These are phyloP conservation scores for Afroboletus lepidellus DNA, from an alignment of 1,284 basidiomycete species.

Conservation along the genomic window DNA sequence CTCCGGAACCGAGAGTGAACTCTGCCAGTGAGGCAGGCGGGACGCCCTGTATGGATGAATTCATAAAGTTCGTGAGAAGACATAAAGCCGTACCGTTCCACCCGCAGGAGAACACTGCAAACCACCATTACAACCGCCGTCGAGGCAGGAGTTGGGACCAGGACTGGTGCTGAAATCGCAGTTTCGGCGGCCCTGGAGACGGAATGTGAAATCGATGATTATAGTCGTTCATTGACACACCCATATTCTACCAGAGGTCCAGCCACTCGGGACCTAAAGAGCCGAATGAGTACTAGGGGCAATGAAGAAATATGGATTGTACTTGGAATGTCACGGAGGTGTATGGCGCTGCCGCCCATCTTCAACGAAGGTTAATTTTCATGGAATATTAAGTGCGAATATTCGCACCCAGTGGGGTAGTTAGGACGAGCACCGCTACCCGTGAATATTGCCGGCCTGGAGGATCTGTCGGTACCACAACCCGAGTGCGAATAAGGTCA, in stretches of 20 bases:
- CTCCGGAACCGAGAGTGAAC: slow-evolving; percentile 43
- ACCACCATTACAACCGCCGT: slow-evolving; percentile 59
- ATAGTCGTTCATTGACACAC: slow-evolving; percentile 12
- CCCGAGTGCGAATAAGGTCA: background rate
- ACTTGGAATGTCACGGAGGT: slow-evolving; percentile 32
- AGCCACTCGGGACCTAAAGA: slow-evolving; percentile 29
- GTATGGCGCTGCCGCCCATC: slow-evolving; percentile 25
- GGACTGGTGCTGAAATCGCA: slow-evolving; percentile 42
- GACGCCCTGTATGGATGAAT: slow-evolving; percentile 40
- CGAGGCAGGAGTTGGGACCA: slow-evolving; percentile 53
- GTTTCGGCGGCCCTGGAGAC: slow-evolving; percentile 34
- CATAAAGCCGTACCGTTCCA: slow-evolving; percentile 43
- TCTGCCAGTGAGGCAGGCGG: slow-evolving; percentile 63
- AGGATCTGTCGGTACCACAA: background rate
- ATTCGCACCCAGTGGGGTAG: slow-evolving; percentile 27
- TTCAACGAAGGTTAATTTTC: slow-evolving; percentile 8
- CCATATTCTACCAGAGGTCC: slow-evolving; percentile 34
- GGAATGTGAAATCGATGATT: too few species aligned
- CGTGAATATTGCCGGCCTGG: slow-evolving; percentile 35
- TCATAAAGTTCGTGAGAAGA: background rate
- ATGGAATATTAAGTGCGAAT: background rate
- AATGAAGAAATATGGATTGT: background rate
- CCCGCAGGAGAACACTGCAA: slow-evolving; percentile 42
- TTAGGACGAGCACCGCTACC: slow-evolving; percentile 20
- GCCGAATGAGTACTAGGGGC: background rate